Base-by-base conservation (phyloP, 345 rosid genomes). In the Dipteronia dyeriana region DNA sequence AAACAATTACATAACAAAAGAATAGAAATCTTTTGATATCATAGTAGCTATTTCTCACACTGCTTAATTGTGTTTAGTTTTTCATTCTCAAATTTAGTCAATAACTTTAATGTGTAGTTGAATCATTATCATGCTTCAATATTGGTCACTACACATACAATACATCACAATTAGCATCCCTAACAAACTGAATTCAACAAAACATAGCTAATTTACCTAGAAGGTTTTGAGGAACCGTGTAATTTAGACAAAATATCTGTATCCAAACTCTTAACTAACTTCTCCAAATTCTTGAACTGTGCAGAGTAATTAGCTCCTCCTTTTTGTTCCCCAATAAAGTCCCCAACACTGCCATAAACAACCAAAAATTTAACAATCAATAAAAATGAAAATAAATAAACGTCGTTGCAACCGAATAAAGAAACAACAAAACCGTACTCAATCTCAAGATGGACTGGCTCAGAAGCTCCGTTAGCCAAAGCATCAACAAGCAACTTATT, bases 371-470 rank as follows among this genome's bases (percentile, higher is more conserved):
- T 1, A 71, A 39, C 61, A 45, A 64, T 61, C n/a, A 68, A 43
- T 25, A 54, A 69, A 56, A 14, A 51, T 38, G 65, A 43, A 34
- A 1, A 70, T 20, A 16, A 41, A 34, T 12, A 29, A 57, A 71
- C 47, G 9, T 16, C 16, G n/a, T n/a, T 0, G 13, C 51, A 68
- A 45, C 34, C 9, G 25, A 23, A 29, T 66, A 31, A 26, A 13
- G 22, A 71, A 54, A 53, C n/a, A 26, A 14, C 14, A 63, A 62
- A 73, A 68, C 39, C 89, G 23, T 82, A 95, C 98, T 82, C 81
- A 8, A 91, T 89, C 84, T 90, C 94, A 2, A 89, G 83, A 88
- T 92, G 92, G 26, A 84, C 85, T 5, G 94, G 95, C 53, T 91
- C 89, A 2, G 84, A 47, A 49, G 74, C 82, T 22, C 86, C 97